Conservation (phyloP, 805 yeast genomes). For the Myxozyma geophila region DNA sequence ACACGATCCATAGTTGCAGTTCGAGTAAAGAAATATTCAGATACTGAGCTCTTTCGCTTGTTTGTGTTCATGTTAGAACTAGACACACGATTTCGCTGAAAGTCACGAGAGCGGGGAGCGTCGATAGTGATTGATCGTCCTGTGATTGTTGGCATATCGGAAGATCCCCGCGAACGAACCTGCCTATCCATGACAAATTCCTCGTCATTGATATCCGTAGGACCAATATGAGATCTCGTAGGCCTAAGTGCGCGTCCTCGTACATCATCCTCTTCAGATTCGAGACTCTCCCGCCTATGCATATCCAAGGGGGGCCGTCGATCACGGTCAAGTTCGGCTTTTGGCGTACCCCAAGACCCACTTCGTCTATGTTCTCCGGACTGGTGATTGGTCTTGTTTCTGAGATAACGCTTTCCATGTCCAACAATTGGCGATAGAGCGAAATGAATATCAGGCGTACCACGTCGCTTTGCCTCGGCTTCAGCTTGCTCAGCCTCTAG, state of each 20-base stretch:
- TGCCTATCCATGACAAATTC: neutral
- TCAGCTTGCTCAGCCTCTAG: constrained; percentile 37
- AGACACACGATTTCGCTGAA: neutral
- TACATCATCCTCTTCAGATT: constrained; percentile 5
- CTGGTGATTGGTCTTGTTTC: neutral
- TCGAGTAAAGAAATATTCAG: constrained; percentile 21
- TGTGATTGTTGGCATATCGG: constrained; percentile 35
- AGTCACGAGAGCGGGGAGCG: constrained; percentile 35
- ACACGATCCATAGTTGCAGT: constrained; percentile 27
- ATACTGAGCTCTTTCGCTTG: constrained; percentile 2
- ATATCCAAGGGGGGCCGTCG: neutral
- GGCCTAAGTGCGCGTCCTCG: constrained; percentile 9
- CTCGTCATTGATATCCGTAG: neutral
- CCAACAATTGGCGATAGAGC: constrained; percentile 30
- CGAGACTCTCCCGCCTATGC: neutral
- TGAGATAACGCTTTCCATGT: constrained; percentile 2
- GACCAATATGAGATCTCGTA: constrained; percentile 1
- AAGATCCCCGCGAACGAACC: neutral
- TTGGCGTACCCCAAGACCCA: neutral
- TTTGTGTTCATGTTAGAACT: neutral
- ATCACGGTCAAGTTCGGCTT: neutral
- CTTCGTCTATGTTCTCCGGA: neutral
- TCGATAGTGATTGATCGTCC: constrained; percentile 59
- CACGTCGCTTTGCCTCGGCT: constrained; percentile 34
- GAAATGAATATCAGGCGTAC: constrained; percentile 39